phyloP scores from a whole-genome alignment of 202 grass and related monocot species.

The Carex arenaria region DNA sequence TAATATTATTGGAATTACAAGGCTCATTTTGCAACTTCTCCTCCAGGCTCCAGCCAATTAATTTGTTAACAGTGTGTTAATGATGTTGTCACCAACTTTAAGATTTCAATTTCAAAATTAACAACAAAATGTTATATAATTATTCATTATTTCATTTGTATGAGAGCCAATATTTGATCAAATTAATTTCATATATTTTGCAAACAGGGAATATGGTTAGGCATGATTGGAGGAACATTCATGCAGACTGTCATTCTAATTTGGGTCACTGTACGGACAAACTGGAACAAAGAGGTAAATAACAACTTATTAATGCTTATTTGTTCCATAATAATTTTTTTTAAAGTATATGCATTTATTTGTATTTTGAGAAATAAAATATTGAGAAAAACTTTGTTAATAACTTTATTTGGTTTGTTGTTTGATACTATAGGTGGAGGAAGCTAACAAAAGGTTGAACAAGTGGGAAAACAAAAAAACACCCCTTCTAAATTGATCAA shows the following conservation, averaged over 20 bases:
- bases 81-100: no score
- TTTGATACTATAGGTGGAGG: constrained; percentile 34
- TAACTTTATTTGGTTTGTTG: neutral
- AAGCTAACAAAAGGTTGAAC: constrained; percentile 27
- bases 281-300: constrained; percentile 51
- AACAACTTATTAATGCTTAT: neutral
- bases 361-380: neutral
- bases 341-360: neutral
- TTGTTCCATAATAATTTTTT: neutral
- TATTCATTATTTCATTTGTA: no score
- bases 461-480: constrained; percentile 34
- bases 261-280: constrained; percentile 41
- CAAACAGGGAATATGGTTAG: constrained; percentile 44
- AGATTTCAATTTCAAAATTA: no score
- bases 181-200: neutral
- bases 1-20: no score
- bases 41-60: no score
- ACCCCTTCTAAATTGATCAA: constrained; percentile 16
- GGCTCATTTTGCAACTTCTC: no score
- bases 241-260: constrained; percentile 46
- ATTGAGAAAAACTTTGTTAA: neutral
- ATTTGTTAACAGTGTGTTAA: no score
- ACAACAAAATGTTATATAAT: neutral
- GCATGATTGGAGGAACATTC: constrained; percentile 45
- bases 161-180: no score